Evolutionary conservation across 495 filamentous ascomycete genomes (phyloP), one percentile per base, ranked within the genome.

Genomic region (Neurospora sp.): DNA sequence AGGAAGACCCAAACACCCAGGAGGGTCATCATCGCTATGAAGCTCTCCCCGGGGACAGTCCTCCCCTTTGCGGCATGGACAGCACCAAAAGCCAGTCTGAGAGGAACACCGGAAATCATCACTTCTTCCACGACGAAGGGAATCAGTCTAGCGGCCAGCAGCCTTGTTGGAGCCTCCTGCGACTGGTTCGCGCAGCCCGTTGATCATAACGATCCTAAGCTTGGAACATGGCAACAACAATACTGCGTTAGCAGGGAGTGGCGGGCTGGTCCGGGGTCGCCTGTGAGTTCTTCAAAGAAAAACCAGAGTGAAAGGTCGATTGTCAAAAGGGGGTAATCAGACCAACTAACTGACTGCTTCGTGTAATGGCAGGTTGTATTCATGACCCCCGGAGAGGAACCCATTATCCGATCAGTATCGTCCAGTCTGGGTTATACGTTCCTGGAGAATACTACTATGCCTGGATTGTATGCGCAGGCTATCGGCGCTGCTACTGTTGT

Each of bases 401-500:
- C 84, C 10, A 87, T 84, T 1, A 81, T 81, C 41, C 74, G 75
- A 0, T 89, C 86, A 37, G 74, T 78, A 4, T 73, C 76, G 16
- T 44, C 77, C 1, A 68, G 68, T 14, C 59, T 42, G 0, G 77
- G 75, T 0, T 76, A 78, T 44, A 83, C 80, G 3, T 90, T 88
- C 72, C 70, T 88, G 5, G 83, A 81, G 68, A 88, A 87, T 72
- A 78, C 76, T 10, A 86, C 85, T 9, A 78, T 88, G 41, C 83
- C 84, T 9, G 88, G 88, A 61, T 73, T 81, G 1, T 83, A 82
- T 68, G 87, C 87, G 3, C 79, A 88, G 77, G 83, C 84, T 70
- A 81, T 89, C 39, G 83, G 86, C n/a, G 87, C 83, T n/a, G 88
- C 87, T 8, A 83, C 83, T n/a, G 75, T 89, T 39, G 79, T 89